Evolutionary conservation across 2,329 filamentous ascomycete species (phyloP).

Genomic region (Talaromyces verruculosus): DNA sequence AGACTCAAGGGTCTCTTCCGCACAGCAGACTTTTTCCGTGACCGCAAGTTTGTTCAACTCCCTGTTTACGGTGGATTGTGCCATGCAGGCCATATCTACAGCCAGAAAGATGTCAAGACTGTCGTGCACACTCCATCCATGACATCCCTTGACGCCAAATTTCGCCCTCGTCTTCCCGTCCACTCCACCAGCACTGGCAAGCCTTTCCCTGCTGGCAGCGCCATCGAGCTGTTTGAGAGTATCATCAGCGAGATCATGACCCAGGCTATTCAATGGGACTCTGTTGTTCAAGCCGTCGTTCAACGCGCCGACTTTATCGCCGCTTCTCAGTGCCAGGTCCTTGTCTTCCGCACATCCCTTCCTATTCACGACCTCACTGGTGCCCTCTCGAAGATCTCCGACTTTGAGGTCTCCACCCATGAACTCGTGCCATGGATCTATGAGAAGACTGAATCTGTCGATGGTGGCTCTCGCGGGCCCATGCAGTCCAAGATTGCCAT

Average conservation of each 20-base stretch:
- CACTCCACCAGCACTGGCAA: conserved; percentile 24
- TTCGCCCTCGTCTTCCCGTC: conserved; percentile 13
- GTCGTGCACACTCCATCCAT: conserved; percentile 11
- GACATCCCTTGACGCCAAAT: background rate
- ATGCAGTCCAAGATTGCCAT: conserved; percentile 60
- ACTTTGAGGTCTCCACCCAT: background rate
- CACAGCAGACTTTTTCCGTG: conserved; percentile 26
- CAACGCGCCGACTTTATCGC: conserved; percentile 1
- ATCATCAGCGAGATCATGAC: conserved; percentile 19
- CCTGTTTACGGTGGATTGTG: conserved; percentile 34
- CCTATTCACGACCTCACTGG: conserved; percentile 30
- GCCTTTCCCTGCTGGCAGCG: background rate
- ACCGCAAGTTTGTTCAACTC: conserved; percentile 25
- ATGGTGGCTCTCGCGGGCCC: conserved; percentile 2
- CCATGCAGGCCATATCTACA: conserved; percentile 52
- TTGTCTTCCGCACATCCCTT: conserved; percentile 33
- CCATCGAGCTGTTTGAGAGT: background rate
- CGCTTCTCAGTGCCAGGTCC: conserved; percentile 25
- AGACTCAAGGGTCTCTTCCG: conserved; percentile 28
- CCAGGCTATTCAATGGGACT: conserved; percentile 25
- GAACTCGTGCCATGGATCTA: conserved; percentile 3
- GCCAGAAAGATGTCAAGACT: conserved; percentile 20
- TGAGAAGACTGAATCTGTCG: conserved; percentile 25
- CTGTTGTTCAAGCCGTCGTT: conserved; percentile 25
- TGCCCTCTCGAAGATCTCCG: conserved; percentile 19